Conservation (phyloP, 139 green algal genomes). For the Coccomyxa sp. region DNA sequence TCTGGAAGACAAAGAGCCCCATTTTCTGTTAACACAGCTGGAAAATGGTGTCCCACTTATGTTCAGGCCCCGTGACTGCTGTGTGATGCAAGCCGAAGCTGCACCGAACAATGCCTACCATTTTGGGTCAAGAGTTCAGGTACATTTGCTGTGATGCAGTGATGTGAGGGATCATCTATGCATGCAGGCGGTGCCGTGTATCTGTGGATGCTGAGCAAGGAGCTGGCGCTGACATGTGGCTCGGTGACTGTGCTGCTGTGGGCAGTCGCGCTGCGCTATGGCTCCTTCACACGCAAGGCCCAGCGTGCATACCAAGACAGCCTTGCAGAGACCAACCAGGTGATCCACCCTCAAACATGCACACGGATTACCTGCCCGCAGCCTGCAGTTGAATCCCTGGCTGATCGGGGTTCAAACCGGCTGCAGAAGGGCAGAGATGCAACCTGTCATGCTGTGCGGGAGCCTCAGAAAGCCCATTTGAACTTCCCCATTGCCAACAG, state of each 20-base stretch:
- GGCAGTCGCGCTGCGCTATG: constrained; percentile 57
- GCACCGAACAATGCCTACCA: too few relatives aligned
- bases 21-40: too few relatives aligned
- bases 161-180: background rate
- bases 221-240: constrained; percentile 45
- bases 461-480: background rate
- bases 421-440: background rate
- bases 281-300: constrained; percentile 49
- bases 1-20: too few relatives aligned
- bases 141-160: too few relatives aligned
- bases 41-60: too few relatives aligned
- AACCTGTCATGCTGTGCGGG: background rate
- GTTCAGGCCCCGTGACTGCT: too few relatives aligned
- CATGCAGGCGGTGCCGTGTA: constrained; percentile 59
- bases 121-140: too few relatives aligned
- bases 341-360: background rate
- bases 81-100: too few relatives aligned
- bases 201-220: constrained; percentile 59
- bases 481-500: too few relatives aligned
- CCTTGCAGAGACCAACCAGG: constrained; percentile 56
- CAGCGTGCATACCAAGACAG: constrained; percentile 63
- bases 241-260: constrained; percentile 52
- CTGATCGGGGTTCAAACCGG: too few relatives aligned
- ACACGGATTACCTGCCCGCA: background rate
- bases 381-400: too few relatives aligned